Evolutionary conservation across 192 early-diverging fungal species (phyloP).

Genomic region (Backusella mclennaniae): DNA sequence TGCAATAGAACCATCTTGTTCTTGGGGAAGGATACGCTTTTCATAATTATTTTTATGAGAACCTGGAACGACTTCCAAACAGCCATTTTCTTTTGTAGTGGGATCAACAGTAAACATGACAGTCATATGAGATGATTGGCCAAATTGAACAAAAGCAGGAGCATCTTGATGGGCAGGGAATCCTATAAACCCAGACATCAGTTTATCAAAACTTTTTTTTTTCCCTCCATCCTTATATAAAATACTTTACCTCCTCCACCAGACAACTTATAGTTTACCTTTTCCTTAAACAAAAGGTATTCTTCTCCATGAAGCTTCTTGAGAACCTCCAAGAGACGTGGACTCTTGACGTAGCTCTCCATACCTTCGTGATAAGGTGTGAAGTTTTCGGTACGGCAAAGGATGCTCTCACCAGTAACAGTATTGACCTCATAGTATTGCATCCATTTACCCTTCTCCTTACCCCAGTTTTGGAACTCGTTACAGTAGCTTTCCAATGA

Average conservation of each 20-base stretch:
- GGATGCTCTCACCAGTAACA: constrained; percentile 39
- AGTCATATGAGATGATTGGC: constrained; percentile 53
- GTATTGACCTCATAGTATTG: constrained; percentile 61
- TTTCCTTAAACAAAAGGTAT: constrained; percentile 62
- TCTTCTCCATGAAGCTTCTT: constrained; percentile 52
- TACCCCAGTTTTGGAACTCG: constrained; percentile 50
- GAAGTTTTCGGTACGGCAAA: constrained; percentile 65
- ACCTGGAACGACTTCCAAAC: constrained; percentile 54
- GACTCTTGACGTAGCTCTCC: constrained; percentile 43
- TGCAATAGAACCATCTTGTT: constrained; percentile 42
- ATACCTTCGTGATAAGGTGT: constrained; percentile 53
- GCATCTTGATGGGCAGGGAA: constrained; percentile 62
- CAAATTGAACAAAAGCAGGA: constrained; percentile 60
- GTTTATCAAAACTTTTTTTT: neutral
- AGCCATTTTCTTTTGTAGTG: constrained; percentile 54
- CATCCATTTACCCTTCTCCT: constrained; percentile 60
- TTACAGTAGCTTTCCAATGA: constrained; percentile 43
- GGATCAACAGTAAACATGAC: constrained; percentile 58
- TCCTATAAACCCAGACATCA: constrained; percentile 14
- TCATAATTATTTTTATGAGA: constrained; percentile 40
- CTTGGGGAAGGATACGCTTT: constrained; percentile 45
- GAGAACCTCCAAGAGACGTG: constrained; percentile 43
- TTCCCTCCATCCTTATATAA: neutral
- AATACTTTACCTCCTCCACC: constrained; percentile 46
- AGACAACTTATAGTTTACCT: constrained; percentile 60